Evolutionary conservation across 2,329 filamentous ascomycete species (phyloP), one percentile per base, ranked within the genome.

Genomic region (Fusarium napiforme): DNA sequence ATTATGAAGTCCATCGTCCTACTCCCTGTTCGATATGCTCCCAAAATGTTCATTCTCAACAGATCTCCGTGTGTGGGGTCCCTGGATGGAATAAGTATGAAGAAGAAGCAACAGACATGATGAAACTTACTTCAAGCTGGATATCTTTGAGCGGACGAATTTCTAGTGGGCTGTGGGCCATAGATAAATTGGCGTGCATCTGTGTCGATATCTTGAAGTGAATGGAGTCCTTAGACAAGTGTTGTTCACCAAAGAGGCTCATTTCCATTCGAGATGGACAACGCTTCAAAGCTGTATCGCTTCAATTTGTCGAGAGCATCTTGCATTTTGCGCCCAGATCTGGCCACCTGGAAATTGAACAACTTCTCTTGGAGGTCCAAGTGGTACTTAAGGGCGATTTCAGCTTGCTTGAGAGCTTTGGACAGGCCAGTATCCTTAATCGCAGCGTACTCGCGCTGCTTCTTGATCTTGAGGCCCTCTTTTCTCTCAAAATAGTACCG

Each of bases 301-400:
- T 50, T 52, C 4, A 75, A 45, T 47, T 75, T 75, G 11, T 61
- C 52, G 7, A 75, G 45, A 1, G 55, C 60, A 11, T 75, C 67
- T 1, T 71, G 40, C 1, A 75, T 57, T 16, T 40, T 28, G 0
- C 40, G 34, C 1, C 19, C 39, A 8, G 40, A 56, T 9, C n/a
- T 61, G 7, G 60, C 34, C 47, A 11, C n/a, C 19, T 50, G 56
- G 0, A 28, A 28, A 0, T 30, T 10, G 8, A 46, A 21, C 8
- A 15, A 50, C 23, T 37, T 28, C 9, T 46, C 32, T 7, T 32
- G 50, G 10, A 21, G 10, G 14, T 62, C 47, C 4, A 69, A 15
- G 16, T 43, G n/a, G 7, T 71, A 52, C 0, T 36, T 45, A 0
- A 55, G 3, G 0, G 59, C 32, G 4, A 70, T 64, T 9, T 45